These are phyloP conservation scores for Domatiomyces globalis DNA, from an alignment of 2,329 filamentous ascomycete species.

Conservation along the genomic window DNA sequence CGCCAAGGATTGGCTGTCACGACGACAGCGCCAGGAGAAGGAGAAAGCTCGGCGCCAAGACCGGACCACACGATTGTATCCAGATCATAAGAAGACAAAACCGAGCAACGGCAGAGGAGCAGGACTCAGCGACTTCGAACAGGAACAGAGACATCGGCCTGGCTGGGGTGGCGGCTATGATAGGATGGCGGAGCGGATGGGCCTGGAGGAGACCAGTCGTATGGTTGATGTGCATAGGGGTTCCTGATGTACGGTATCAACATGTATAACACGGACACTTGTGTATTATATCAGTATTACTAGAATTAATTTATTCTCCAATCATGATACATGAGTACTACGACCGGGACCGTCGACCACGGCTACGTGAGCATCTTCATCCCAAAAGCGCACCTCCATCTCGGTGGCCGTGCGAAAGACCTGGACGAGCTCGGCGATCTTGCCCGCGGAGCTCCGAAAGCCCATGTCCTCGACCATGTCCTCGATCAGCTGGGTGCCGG, in stretches of 20 bases:
- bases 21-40: neutral
- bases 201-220: neutral
- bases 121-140: neutral
- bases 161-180: neutral
- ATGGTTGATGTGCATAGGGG: neutral
- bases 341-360: neutral
- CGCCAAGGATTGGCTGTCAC: neutral
- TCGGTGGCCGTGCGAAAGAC: constrained; percentile 80
- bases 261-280: neutral
- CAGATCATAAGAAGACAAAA: neutral
- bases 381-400: constrained; percentile 65
- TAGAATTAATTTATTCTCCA: no score
- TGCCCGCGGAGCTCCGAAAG: constrained; percentile 38
- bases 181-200: neutral
- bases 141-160: neutral
- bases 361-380: constrained; percentile 42
- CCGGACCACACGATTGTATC: neutral
- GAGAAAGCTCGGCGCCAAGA: neutral
- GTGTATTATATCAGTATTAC: no score
- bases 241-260: neutral
- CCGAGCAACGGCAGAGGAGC: neutral
- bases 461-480: constrained; percentile 61
- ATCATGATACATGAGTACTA: no score
- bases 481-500: constrained; percentile 58
- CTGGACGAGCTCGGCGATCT: constrained; percentile 48